These are phyloP conservation scores for Juncus inflexus DNA, from an alignment of 176 grass and related monocot genomes.

Conservation along the genomic window DNA sequence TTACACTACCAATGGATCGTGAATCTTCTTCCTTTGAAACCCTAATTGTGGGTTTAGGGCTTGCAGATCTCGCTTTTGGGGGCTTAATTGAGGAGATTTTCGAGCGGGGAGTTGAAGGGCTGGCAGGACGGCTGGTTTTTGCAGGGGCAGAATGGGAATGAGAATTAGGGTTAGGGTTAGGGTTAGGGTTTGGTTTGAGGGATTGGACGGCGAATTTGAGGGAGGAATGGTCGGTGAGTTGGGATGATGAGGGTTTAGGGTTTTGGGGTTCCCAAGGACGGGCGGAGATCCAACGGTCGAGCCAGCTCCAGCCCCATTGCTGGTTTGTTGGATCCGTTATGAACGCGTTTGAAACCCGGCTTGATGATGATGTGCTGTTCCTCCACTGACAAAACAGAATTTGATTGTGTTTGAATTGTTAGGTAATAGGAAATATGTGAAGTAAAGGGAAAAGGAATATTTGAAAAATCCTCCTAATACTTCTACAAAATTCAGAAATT, in stretches of 20 bases:
- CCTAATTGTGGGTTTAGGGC: slow-evolving; percentile 44
- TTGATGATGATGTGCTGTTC: slow-evolving; percentile 33
- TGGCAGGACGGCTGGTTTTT: slow-evolving; percentile 50
- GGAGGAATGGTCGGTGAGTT: slow-evolving; percentile 16
- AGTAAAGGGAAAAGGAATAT: not conserved
- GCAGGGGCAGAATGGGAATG: slow-evolving; percentile 41
- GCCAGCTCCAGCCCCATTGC: slow-evolving; percentile 98
- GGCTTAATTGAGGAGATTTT: slow-evolving; percentile 34
- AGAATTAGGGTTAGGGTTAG: not conserved
- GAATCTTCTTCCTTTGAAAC: slow-evolving; percentile 66
- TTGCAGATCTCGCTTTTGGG: slow-evolving; percentile 51
- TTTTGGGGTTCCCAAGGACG: slow-evolving; percentile 58
- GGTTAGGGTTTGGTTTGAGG: slow-evolving; percentile 24
- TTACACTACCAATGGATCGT: slow-evolving; percentile 68
- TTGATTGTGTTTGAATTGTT: not conserved
- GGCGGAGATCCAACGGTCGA: slow-evolving; percentile 84
- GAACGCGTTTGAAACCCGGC: slow-evolving; percentile 39
- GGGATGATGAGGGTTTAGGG: slow-evolving; percentile 35
- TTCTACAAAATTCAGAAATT: not conserved
- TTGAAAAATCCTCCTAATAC: no score
- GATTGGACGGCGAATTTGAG: slow-evolving; percentile 13
- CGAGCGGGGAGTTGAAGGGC: slow-evolving; percentile 58
- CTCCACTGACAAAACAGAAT: slow-evolving; percentile 53
- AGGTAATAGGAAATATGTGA: not conserved
- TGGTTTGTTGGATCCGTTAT: slow-evolving; percentile 77